Evolutionary conservation across 2,329 filamentous ascomycete genomes (phyloP).

Genomic region (Nemania sp.): DNA sequence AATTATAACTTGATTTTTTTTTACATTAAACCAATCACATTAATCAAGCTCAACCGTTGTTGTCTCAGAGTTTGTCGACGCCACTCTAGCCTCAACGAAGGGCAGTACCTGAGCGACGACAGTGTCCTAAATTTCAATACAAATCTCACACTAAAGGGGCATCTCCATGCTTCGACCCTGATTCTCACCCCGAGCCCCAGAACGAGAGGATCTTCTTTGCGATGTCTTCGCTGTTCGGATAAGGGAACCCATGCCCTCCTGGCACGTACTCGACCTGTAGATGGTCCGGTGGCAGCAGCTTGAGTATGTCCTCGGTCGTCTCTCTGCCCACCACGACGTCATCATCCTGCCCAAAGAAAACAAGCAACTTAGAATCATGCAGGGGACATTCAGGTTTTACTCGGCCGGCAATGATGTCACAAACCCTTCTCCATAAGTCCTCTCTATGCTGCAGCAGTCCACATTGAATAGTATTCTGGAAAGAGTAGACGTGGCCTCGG

Average conservation of each 20-base stretch:
- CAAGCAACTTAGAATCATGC: slow-evolving; percentile 29
- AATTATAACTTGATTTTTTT: no score
- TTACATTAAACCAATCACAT: no score
- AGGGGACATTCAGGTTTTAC: slow-evolving; percentile 24
- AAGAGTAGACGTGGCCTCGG: slow-evolving; percentile 30
- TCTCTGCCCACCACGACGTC: slow-evolving; percentile 28
- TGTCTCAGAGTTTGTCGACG: no score
- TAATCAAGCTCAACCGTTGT: no score
- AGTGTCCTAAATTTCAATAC: no score
- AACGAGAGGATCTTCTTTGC: slow-evolving; percentile 26
- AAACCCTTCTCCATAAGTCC: slow-evolving; percentile 27
- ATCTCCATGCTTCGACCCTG: no score
- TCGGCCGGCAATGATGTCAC: slow-evolving; percentile 30
- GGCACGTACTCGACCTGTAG: slow-evolving; percentile 31
- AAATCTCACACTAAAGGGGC: no score
- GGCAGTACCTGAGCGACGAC: no score
- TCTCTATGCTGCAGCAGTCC: slow-evolving; percentile 25
- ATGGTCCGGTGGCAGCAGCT: slow-evolving; percentile 28
- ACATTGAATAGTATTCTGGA: slow-evolving; percentile 30
- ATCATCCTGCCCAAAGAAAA: slow-evolving; percentile 31
- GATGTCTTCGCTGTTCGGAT: slow-evolving; percentile 31
- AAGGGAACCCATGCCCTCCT: slow-evolving; percentile 32
- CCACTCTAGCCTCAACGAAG: no score
- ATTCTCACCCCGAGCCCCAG: no score
- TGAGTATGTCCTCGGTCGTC: slow-evolving; percentile 31